Evolutionary conservation across 495 filamentous ascomycete genomes (phyloP).

Genomic region (Tuber umbilicatum): DNA sequence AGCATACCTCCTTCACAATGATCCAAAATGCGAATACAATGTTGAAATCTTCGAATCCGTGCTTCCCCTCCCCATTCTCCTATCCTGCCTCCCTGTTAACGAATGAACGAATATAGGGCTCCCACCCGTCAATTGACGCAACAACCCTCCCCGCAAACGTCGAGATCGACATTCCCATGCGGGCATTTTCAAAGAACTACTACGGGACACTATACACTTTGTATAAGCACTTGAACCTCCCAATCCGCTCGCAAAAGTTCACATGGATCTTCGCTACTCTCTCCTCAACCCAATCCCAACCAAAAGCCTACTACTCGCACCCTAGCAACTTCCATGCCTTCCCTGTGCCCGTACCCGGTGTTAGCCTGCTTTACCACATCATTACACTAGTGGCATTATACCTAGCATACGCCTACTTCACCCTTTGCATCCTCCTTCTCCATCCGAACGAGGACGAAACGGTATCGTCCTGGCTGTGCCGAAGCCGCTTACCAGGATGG

Average conservation of each 20-base stretch:
- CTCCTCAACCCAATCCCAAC: not conserved
- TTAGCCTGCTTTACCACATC: constrained; percentile 12
- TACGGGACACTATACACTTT: constrained; percentile 51
- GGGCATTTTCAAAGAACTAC: constrained; percentile 52
- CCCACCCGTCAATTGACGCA: constrained; percentile 43
- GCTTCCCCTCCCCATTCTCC: constrained; percentile 12
- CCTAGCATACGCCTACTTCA: constrained; percentile 48
- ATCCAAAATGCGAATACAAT: constrained; percentile 45
- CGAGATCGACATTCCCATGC: constrained; percentile 55
- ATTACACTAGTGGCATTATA: constrained; percentile 9
- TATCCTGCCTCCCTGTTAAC: constrained; percentile 7
- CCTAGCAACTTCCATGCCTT: constrained; percentile 50
- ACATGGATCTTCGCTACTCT: constrained; percentile 44
- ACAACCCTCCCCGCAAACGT: constrained; percentile 18
- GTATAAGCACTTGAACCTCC: constrained; percentile 51
- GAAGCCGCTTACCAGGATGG: constrained; percentile 47
- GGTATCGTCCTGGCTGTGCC: constrained; percentile 45
- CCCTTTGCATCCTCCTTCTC: constrained; percentile 48
- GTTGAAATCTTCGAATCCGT: constrained; percentile 51
- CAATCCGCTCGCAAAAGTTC: constrained; percentile 48
- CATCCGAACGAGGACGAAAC: constrained; percentile 44
- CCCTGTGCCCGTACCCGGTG: constrained; percentile 42
- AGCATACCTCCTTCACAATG: constrained; percentile 49
- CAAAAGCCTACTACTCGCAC: constrained; percentile 44
- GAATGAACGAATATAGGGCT: constrained; percentile 37